Conservation (phyloP, 306 rosid genomes). For the Dryas drummondii region DNA sequence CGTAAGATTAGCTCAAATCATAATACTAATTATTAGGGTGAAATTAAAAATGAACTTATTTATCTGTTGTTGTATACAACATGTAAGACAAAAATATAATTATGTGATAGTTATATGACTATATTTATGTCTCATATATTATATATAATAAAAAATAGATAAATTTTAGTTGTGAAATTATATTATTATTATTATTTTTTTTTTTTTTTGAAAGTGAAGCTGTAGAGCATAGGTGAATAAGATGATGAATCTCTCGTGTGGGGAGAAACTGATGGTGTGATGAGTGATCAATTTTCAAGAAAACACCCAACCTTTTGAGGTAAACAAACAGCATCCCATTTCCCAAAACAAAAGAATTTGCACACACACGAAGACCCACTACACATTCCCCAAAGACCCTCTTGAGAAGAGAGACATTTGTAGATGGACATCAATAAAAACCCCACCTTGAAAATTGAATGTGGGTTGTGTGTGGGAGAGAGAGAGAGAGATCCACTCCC, state of each 20-base stretch:
- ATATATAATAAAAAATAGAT: too few species aligned
- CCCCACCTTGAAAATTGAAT: slow-evolving; percentile 52
- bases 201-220: too few species aligned
- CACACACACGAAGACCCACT: slow-evolving; percentile 32
- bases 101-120: too few species aligned
- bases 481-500: slow-evolving; percentile 20
- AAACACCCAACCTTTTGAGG: slow-evolving; percentile 40
- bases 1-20: neutral
- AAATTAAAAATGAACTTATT: too few species aligned
- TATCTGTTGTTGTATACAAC: too few species aligned
- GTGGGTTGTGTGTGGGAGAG: neutral
- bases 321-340: slow-evolving; percentile 34
- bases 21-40: neutral
- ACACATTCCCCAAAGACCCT: slow-evolving; percentile 34
- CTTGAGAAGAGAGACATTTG: slow-evolving; percentile 51
- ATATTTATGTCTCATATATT: too few species aligned
- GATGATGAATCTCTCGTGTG: neutral
- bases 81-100: too few species aligned
- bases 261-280: neutral
- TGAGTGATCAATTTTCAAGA: slow-evolving; percentile 34
- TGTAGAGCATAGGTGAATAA: too few species aligned
- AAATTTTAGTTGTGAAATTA: too few species aligned
- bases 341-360: slow-evolving; percentile 44
- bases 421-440: slow-evolving; percentile 39
- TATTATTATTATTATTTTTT: neutral